Conservation (phyloP, 441 rosid genomes). For the Corymbia citriodora region DNA sequence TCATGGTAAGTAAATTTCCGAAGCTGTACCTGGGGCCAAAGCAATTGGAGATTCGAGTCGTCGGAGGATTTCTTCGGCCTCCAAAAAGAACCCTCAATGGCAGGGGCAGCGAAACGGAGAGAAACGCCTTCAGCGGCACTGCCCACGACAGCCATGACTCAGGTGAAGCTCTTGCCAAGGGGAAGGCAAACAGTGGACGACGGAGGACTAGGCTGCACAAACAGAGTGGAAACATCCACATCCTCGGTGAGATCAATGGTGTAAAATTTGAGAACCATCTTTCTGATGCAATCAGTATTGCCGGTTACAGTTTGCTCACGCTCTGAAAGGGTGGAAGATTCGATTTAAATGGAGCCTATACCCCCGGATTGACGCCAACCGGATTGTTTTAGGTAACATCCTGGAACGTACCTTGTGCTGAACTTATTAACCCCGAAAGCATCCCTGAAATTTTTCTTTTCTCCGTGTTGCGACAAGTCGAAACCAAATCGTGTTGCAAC, state of each 20-base stretch:
- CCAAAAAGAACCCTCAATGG: no score
- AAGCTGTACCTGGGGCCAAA: not conserved
- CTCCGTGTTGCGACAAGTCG: not conserved
- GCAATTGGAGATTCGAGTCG: not conserved
- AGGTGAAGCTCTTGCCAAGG: no score
- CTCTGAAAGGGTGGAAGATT: not conserved
- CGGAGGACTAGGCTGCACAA: no score
- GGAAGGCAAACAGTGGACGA: no score
- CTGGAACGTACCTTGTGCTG: not conserved
- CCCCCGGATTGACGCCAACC: not conserved
- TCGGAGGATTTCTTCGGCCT: no score
- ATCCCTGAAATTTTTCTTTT: not conserved
- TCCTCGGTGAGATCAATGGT: not conserved
- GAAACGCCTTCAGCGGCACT: no score
- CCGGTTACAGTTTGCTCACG: not conserved
- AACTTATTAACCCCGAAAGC: not conserved
- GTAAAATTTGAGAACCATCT: not conserved
- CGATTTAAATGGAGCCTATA: not conserved
- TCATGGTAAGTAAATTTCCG: not conserved
- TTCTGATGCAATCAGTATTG: not conserved
- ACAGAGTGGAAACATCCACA: no score
- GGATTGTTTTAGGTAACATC: not conserved
- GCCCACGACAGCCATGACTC: no score
- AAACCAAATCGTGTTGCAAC: not conserved
- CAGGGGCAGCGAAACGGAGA: no score